Evolutionary conservation across 192 early-diverging fungal genomes (phyloP), one percentile per base, ranked within the genome.

Genomic region (Rhizoclosmatium sp.): DNA sequence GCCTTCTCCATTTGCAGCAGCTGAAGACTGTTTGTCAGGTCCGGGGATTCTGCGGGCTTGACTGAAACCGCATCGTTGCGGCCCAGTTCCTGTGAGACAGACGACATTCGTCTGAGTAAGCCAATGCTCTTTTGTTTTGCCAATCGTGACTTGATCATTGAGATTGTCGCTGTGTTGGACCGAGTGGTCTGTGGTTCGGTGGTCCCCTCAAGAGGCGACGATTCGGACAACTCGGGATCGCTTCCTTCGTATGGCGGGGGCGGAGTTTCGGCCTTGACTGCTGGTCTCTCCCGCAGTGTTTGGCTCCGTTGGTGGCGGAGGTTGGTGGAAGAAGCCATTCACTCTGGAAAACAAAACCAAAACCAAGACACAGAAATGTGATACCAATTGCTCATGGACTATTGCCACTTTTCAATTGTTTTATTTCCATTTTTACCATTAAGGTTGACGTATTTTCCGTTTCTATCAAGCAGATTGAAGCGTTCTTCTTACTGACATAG

Each of bases 1-100:
- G 66, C 66, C 9, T 4, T 7, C 44, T 68, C 66, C 66, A 68
- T 47, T 68, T 68, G 66, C 62, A 65, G 9, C 39, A n/a, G 62
- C 62, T 31, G 9, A 10, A n/a, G 66, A 42, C 47, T 42, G 4
- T 68, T 42, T 47, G 21, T 0, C 21, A 10, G 61, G 40, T 19
- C 21, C 61, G 7, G 12, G 5, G 51, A 12, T 54, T 16, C 5
- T 54, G 16, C 51, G 9, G 16, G 16, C 51, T 54, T 7, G 16
- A 16, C 51, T 54, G 51, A 54, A 54, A 54, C 51, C 5, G 10
- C 40, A 21, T 39, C 40, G 23, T 64, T 64, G 61, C 61, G 5
- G 12, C 7, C 40, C 40, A 41, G 5, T 45, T 68, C n/a, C 42
- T 68, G 66, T 16, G 40, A 42, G 16, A 19, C 66, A 3, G 19